These are phyloP conservation scores for Dendrobium officinale DNA, from an alignment of 106 monocot genomes.

Conservation along the genomic window DNA sequence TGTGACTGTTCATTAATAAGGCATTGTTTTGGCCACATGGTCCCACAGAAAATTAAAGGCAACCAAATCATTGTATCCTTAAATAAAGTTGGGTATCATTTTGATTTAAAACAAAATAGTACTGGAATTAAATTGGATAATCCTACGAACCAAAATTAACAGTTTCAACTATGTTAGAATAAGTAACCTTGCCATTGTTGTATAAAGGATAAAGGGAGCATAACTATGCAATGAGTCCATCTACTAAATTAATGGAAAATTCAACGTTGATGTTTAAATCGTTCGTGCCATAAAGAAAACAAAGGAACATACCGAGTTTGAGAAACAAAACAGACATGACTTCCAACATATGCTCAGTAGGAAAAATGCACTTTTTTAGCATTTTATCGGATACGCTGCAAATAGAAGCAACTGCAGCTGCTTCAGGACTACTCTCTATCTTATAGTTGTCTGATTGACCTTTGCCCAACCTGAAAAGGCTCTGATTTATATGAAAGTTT, in stretches of 20 bases:
- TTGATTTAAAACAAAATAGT: neutral
- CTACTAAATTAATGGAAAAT: neutral
- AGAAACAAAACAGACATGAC: slow-evolving; percentile 69
- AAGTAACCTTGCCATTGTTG: neutral
- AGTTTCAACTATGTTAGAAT: neutral
- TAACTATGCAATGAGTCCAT: neutral
- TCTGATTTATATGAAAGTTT: slow-evolving; percentile 33
- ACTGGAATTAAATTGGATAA: neutral
- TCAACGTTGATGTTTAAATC: neutral
- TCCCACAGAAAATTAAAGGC: neutral
- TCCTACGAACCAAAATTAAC: neutral
- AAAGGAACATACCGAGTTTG: slow-evolving; percentile 61
- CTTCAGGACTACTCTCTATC: slow-evolving; percentile 16
- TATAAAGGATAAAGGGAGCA: neutral
- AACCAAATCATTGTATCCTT: neutral
- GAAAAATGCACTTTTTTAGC: slow-evolving; percentile 30
- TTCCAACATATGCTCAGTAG: slow-evolving; percentile 44
- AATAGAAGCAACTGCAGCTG: slow-evolving; percentile 35
- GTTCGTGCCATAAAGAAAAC: neutral
- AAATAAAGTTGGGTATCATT: neutral
- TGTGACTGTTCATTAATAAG: neutral
- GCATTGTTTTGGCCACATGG: neutral
- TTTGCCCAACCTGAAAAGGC: slow-evolving; percentile 9
- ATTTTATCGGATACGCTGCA: slow-evolving; percentile 45
- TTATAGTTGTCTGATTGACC: slow-evolving; percentile 15